A percentile compares a stretch with the other conserved stretches of the same genome.
Evolutionary conservation across 2,329 filamentous ascomycete species (phyloP).

Genomic region (Fusarium virguliforme): DNA sequence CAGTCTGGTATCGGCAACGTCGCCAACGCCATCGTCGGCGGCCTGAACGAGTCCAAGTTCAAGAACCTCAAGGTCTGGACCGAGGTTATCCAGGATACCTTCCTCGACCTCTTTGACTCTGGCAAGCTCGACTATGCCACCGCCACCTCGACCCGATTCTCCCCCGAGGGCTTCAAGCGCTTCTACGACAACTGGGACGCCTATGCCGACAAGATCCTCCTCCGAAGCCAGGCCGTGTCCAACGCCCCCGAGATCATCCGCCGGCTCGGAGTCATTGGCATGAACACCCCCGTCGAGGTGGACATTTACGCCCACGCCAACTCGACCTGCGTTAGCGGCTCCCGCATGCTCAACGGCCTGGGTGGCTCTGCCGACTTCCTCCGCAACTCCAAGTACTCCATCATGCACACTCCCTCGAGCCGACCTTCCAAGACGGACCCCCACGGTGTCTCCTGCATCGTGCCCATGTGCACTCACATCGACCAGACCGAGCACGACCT

Average conservation of each 20-base stretch:
- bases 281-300: slow-evolving; percentile 96
- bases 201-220: slow-evolving; percentile 86
- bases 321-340: slow-evolving; percentile 90
- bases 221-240: slow-evolving; percentile 89
- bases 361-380: slow-evolving; percentile 89
- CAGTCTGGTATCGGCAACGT: slow-evolving; percentile 95
- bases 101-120: slow-evolving; percentile 92
- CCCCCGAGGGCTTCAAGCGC: slow-evolving; percentile 89
- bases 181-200: slow-evolving; percentile 90
- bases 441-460: slow-evolving; percentile 86
- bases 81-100: slow-evolving; percentile 92
- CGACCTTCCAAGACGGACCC: slow-evolving; percentile 88
- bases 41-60: slow-evolving; percentile 86
- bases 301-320: slow-evolving; percentile 97
- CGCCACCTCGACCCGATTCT: slow-evolving; percentile 91
- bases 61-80: slow-evolving; percentile 93
- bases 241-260: slow-evolving; percentile 94
- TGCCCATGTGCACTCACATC: slow-evolving; percentile 94
- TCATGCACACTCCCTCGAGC: slow-evolving; percentile 93
- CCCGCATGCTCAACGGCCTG: slow-evolving; percentile 88
- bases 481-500: slow-evolving; percentile 96
- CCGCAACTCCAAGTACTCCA: slow-evolving; percentile 84
- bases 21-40: slow-evolving; percentile 91
- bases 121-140: slow-evolving; percentile 92
- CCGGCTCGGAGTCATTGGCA: slow-evolving; percentile 88